Conservation (phyloP, 352 stramenopile species). For the Globisporangium nunn region DNA sequence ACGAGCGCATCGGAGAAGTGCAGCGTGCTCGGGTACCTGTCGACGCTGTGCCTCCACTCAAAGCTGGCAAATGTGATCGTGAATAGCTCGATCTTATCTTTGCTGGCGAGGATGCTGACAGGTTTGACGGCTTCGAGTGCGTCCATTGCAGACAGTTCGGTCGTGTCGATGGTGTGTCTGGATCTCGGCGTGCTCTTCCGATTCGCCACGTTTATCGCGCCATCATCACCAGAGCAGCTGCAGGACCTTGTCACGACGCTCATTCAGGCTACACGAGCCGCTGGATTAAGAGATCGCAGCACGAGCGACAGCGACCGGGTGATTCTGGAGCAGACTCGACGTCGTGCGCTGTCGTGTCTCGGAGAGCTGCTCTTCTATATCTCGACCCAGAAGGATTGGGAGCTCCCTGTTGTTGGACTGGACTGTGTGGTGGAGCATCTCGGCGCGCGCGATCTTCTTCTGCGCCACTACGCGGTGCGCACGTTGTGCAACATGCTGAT, state of each 20-base stretch:
- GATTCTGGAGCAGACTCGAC: slow-evolving; percentile 3
- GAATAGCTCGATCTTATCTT: slow-evolving; percentile 68
- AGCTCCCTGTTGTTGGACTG: slow-evolving; percentile 25
- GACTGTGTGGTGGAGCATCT: slow-evolving; percentile 29
- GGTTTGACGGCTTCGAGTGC: not conserved
- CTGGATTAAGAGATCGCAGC: not conserved
- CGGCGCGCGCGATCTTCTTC: slow-evolving; percentile 27
- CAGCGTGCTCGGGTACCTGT: slow-evolving; percentile 55
- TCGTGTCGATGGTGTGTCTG: slow-evolving; percentile 41
- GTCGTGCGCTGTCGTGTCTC: slow-evolving; percentile 34
- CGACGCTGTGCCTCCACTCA: slow-evolving; percentile 36
- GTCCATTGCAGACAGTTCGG: slow-evolving; percentile 1
- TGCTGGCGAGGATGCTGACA: slow-evolving; percentile 51
- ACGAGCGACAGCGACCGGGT: not conserved
- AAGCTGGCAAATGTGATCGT: slow-evolving; percentile 76
- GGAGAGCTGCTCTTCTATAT: slow-evolving; percentile 76
- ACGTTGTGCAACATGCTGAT: slow-evolving; percentile 63
- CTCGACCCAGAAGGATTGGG: slow-evolving; percentile 43
- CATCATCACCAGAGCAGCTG: slow-evolving; percentile 51
- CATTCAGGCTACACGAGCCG: slow-evolving; percentile 12
- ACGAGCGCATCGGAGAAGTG: slow-evolving; percentile 20
- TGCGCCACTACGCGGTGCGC: slow-evolving; percentile 49
- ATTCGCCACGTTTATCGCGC: slow-evolving; percentile 63
- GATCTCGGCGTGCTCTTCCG: slow-evolving; percentile 64
- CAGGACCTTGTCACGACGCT: slow-evolving; percentile 36